Evolutionary conservation across 768 basidiomycete species (phyloP), one percentile per base, ranked within the genome.

Genomic region (Leccinum rimulosum): DNA sequence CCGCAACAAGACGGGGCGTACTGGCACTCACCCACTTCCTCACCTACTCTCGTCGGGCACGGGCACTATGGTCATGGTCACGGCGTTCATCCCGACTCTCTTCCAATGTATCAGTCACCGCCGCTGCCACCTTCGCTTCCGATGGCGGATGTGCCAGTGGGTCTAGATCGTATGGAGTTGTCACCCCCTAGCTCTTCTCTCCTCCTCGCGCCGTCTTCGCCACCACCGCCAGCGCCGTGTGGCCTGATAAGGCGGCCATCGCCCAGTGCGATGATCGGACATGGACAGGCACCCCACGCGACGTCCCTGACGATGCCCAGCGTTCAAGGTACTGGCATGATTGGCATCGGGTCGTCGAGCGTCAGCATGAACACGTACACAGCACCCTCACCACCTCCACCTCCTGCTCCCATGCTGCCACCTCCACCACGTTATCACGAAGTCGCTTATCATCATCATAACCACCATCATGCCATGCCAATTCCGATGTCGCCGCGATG

Each of bases 361-460:
- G 53, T 58, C 48, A 64, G 53, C 47, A 36, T 11, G 3, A 45
- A 45, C 43, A 45, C 43, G 19, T 45, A 45, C 43, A 45, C 43
- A 19, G 43, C 43, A 19, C 43, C 43, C 43, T 45, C 43, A 10
- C 43, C 43, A 4, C 43, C 43, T 11, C 43, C 43, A 4, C 43
- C 43, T 45, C 43, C 19, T 45, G 43, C 69, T 31, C 59, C 59
- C 31, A 61, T 64, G 50, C 51, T 57, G 54, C 50, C 59, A 58
- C 57, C 58, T 1, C 56, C 64, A 22, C 55, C 66, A 57, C 69
- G 60, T 43, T 64, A 69, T 62, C 64, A 61, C 28, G 69, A 70
- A 33, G 27, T 61, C 3, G 52, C n/a, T 17, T 30, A 36, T 53
- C 5, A 43, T 43, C 40, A 19, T 45, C n/a, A 45, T 45, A 45